Conservation (phyloP, 208 protist genomes). For the Acanthamoeba quina region DNA sequence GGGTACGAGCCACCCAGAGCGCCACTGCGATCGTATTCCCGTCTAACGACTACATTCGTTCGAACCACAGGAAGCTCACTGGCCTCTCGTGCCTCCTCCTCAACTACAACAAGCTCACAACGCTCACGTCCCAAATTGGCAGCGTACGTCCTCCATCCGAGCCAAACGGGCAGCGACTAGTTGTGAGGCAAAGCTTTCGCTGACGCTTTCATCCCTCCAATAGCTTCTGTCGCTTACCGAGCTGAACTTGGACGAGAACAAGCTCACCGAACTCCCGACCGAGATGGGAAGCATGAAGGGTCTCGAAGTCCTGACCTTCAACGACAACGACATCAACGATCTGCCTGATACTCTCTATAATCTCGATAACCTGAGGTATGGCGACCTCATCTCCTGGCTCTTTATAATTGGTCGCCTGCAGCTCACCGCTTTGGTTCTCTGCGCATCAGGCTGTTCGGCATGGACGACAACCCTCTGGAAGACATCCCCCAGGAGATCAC, state of each 20-base stretch:
- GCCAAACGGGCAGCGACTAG: not conserved
- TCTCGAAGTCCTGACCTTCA: slow-evolving; percentile 74
- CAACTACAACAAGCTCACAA: slow-evolving; percentile 77
- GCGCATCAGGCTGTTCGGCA: slow-evolving; percentile 55
- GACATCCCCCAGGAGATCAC: slow-evolving; percentile 69
- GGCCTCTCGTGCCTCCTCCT: slow-evolving; percentile 63
- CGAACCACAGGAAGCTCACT: not conserved
- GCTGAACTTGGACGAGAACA: slow-evolving; percentile 81
- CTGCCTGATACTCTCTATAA: slow-evolving; percentile 71
- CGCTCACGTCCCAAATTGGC: slow-evolving; percentile 57
- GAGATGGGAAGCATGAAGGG: slow-evolving; percentile 67
- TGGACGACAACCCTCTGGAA: slow-evolving; percentile 73
- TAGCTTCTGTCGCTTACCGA: slow-evolving; percentile 73
- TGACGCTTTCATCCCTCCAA: no score
- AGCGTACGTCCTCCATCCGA: not conserved
- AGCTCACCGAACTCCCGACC: slow-evolving; percentile 73
- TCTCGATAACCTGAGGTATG: slow-evolving; percentile 55
- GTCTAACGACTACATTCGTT: not conserved
- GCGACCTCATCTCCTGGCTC: not conserved
- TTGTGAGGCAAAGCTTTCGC: no score
- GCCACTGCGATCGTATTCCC: not conserved
- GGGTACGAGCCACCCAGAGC: slow-evolving; percentile 41
- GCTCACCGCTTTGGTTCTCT: no score
- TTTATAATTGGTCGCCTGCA: not conserved
- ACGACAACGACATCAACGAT: slow-evolving; percentile 75